A percentile compares a stretch with the other conserved stretches of the same genome.
Conservation (phyloP, 768 basidiomycete genomes). For the Collybiopsis confluens region DNA sequence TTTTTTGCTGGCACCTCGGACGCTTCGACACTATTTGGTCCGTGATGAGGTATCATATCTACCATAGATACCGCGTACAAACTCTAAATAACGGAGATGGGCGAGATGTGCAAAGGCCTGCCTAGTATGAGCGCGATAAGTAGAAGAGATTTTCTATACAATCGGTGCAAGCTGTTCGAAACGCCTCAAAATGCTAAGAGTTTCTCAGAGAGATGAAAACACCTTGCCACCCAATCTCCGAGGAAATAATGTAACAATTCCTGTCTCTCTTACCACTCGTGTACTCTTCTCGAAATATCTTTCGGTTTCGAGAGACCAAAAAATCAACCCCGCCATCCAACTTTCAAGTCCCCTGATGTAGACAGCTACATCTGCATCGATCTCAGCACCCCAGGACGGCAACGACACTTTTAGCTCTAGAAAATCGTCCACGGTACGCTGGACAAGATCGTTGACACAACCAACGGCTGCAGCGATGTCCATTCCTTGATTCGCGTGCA, state of each 20-base stretch:
- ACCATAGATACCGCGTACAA: no score
- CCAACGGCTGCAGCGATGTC: conserved; percentile 72
- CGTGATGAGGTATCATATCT: no score
- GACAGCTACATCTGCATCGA: conserved; percentile 57
- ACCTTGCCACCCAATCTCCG: not conserved
- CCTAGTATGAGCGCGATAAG: no score
- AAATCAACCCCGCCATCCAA: conserved; percentile 73
- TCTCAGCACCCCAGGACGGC: conserved; percentile 66
- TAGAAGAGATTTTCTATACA: no score
- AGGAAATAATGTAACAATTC: conserved; percentile 52
- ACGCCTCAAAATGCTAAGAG: no score
- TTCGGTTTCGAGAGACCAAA: conserved; percentile 74
- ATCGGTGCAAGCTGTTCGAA: no score
- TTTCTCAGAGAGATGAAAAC: no score
- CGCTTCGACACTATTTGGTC: no score
- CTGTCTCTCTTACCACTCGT: conserved; percentile 46
- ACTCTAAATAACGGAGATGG: no score
- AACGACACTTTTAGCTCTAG: conserved; percentile 36
- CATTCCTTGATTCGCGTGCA: conserved; percentile 56
- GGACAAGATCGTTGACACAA: conserved; percentile 72
- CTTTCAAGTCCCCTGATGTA: conserved; percentile 68
- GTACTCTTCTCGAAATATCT: conserved; percentile 68
- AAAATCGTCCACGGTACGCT: conserved; percentile 68
- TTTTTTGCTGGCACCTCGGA: no score
- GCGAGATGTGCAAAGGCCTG: no score